Evolutionary conservation across 1,284 basidiomycete species (phyloP).

Genomic region (Dichomitus squalens): DNA sequence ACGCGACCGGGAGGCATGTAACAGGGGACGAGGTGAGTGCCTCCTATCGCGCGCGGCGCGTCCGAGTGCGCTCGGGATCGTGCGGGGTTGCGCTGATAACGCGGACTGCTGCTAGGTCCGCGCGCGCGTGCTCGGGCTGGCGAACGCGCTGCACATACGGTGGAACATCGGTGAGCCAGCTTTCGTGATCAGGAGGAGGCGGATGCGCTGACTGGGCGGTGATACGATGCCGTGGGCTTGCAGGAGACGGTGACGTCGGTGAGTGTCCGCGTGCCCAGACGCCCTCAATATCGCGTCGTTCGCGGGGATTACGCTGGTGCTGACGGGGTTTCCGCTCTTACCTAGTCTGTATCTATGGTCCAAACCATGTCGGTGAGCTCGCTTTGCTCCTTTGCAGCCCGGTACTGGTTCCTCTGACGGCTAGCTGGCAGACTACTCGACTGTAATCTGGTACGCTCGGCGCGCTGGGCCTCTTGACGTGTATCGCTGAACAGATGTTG

Average conservation of each 20-base stretch:
- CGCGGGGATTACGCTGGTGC: conserved; percentile 16
- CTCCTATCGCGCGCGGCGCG: too few species aligned
- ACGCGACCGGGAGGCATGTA: conserved; percentile 49
- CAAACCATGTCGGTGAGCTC: conserved; percentile 59
- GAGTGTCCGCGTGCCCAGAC: conserved; percentile 26
- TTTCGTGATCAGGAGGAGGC: neutral
- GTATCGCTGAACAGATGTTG: neutral
- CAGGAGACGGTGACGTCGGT: conserved; percentile 53
- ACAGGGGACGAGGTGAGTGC: conserved; percentile 20
- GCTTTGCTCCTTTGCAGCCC: neutral
- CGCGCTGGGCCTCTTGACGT: neutral
- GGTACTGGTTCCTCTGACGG: neutral
- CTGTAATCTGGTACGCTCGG: conserved; percentile 53
- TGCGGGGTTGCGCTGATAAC: conserved; percentile 5
- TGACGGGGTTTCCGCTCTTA: neutral
- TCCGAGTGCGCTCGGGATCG: conserved; percentile 28
- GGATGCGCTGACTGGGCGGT: neutral
- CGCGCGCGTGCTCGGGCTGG: conserved; percentile 57
- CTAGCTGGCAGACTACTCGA: conserved; percentile 60
- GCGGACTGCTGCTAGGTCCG: conserved; percentile 48
- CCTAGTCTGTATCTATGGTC: conserved; percentile 66
- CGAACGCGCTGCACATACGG: conserved; percentile 58
- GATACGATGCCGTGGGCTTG: neutral
- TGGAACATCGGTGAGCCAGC: conserved; percentile 46
- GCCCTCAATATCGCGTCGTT: too few species aligned